Conservation (phyloP, 495 filamentous ascomycete genomes). For the Penicillium arizonense region DNA sequence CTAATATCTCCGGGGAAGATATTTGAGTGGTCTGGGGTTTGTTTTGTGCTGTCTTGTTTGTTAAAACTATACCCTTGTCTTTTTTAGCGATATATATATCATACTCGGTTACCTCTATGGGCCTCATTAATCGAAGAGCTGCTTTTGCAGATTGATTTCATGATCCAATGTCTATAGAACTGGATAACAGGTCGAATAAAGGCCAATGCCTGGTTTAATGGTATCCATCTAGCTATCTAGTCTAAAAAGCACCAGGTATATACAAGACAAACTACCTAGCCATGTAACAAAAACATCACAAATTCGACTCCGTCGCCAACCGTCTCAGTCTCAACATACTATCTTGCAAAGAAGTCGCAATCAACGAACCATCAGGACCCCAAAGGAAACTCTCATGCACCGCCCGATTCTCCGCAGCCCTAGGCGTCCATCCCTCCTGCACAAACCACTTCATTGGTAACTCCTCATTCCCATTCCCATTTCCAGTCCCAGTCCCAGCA, state of each 20-base stretch:
- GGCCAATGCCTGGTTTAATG: not conserved
- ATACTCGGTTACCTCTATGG: not conserved
- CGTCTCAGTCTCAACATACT: conserved; percentile 43
- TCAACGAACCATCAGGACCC: conserved; percentile 56
- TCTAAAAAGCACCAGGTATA: not conserved
- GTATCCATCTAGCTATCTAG: not conserved
- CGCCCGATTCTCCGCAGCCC: conserved; percentile 54
- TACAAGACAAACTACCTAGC: not conserved
- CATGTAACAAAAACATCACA: conserved; percentile 14
- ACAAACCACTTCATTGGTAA: conserved; percentile 60
- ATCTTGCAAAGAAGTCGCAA: conserved; percentile 65
- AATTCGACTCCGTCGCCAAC: conserved; percentile 16
- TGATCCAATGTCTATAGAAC: no score
- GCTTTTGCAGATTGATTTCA: no score
- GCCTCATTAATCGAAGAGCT: no score
- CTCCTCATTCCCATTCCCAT: conserved; percentile 5
- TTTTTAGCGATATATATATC: not conserved
- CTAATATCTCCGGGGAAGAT: conserved; percentile 71
- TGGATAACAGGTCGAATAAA: not conserved
- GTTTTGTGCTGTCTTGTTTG: not conserved
- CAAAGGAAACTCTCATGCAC: conserved; percentile 64
- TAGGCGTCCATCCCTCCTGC: conserved; percentile 62
- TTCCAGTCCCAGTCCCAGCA: not conserved
- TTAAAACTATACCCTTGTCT: conserved; percentile 5
- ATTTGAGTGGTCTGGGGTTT: conserved; percentile 25